Percentiles rank a stretch among this genome's conserved stretches.
phyloP scores from a whole-genome alignment of 2,329 filamentous ascomycete species.

The Aureobasidium lini region DNA sequence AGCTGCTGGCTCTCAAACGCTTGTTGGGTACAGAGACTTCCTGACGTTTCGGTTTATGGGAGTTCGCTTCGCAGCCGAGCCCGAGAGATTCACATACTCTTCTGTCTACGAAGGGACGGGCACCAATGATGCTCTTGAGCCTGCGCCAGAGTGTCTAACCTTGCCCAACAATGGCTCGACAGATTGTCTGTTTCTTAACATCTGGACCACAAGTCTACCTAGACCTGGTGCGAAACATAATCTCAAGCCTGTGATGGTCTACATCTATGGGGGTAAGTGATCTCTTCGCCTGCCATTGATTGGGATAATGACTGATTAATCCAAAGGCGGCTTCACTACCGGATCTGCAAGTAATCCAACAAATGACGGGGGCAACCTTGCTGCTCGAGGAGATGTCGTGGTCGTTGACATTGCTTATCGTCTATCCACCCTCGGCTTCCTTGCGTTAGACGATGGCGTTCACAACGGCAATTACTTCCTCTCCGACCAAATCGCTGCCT shows the following conservation, averaged over 20 bases:
- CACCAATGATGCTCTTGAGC: slow-evolving; percentile 15
- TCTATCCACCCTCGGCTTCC: slow-evolving; percentile 29
- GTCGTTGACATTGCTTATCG: slow-evolving; percentile 38
- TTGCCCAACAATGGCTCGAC: slow-evolving; percentile 18
- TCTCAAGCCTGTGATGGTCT: slow-evolving; percentile 40
- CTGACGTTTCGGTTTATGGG: slow-evolving; percentile 18
- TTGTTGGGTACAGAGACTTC: slow-evolving; percentile 20
- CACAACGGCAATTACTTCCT: slow-evolving; percentile 45
- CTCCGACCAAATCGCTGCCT: slow-evolving; percentile 42
- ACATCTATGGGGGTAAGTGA: slow-evolving; percentile 21
- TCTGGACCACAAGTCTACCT: slow-evolving; percentile 33
- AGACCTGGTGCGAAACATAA: slow-evolving; percentile 17
- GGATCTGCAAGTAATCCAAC: slow-evolving; percentile 39
- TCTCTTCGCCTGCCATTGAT: no score
- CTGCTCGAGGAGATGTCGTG: slow-evolving; percentile 40
- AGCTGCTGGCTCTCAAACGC: slow-evolving; percentile 16
- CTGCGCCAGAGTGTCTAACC: slow-evolving; percentile 18
- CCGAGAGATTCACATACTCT: slow-evolving; percentile 19
- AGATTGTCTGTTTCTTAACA: slow-evolving; percentile 34
- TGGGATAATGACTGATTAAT: slow-evolving; percentile 10
- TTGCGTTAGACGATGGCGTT: slow-evolving; percentile 32
- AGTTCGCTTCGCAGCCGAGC: slow-evolving; percentile 19
- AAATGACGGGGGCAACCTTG: slow-evolving; percentile 39
- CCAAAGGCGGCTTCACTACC: slow-evolving; percentile 36
- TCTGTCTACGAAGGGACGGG: slow-evolving; percentile 15